Conservation (phyloP, 2,329 filamentous ascomycete species). For the Trichoderma sp. region DNA sequence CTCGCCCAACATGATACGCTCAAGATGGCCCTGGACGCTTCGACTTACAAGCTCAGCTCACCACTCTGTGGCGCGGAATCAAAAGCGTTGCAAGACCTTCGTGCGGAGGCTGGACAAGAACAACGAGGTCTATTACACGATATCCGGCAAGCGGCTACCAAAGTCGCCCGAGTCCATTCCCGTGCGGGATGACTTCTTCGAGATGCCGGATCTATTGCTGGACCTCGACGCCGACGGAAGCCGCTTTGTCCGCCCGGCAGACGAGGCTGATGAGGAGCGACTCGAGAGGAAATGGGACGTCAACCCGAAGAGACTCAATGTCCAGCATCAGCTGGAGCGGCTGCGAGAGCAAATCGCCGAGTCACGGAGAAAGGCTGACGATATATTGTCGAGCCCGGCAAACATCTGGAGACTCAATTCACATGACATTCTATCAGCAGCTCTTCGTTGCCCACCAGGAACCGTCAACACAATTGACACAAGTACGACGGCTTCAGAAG, state of each 20-base stretch:
- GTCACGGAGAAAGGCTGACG: slow-evolving; percentile 28
- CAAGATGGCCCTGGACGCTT: slow-evolving; percentile 16
- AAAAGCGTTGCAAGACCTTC: slow-evolving; percentile 27
- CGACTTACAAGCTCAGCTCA: slow-evolving; percentile 17
- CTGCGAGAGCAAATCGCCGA: slow-evolving; percentile 32
- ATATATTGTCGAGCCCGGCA: slow-evolving; percentile 26
- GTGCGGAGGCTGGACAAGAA: slow-evolving; percentile 24
- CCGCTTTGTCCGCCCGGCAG: slow-evolving; percentile 41
- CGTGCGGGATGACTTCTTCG: slow-evolving; percentile 32
- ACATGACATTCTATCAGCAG: slow-evolving; percentile 42
- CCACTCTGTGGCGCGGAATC: slow-evolving; percentile 1
- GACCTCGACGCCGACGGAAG: slow-evolving; percentile 51
- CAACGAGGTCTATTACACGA: slow-evolving; percentile 29
- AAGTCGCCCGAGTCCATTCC: slow-evolving; percentile 17
- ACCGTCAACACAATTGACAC: neutral
- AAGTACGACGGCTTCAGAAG: neutral
- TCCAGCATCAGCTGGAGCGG: slow-evolving; percentile 28
- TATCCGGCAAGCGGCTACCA: slow-evolving; percentile 23
- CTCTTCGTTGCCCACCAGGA: slow-evolving; percentile 31
- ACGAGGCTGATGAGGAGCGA: slow-evolving; percentile 35
- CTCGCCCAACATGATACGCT: slow-evolving; percentile 22
- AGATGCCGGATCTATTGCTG: slow-evolving; percentile 44
- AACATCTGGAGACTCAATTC: slow-evolving; percentile 40
- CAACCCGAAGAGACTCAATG: slow-evolving; percentile 24
- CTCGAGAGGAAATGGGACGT: slow-evolving; percentile 32